Evolutionary conservation across 371 early-diverging fungal species (phyloP).

Genomic region (Rhizopus sp.): DNA sequence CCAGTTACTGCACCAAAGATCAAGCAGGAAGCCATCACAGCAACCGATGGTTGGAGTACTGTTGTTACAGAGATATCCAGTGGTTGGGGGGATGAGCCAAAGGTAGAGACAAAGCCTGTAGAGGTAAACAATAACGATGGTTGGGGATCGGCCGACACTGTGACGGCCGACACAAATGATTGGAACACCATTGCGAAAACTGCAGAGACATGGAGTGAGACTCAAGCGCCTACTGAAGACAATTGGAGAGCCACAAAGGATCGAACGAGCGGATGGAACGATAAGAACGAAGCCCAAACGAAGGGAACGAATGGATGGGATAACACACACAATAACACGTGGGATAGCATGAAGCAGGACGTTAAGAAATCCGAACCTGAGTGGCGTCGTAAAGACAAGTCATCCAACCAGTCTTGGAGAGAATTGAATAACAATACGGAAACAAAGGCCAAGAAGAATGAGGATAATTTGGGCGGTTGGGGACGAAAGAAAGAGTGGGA

Average conservation of each 20-base stretch:
- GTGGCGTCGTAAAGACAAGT: conserved; percentile 1
- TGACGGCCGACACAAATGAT: not conserved
- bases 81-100: conserved; percentile 2
- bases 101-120: not conserved
- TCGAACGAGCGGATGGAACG: not conserved
- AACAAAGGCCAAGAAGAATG: not conserved
- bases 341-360: not conserved
- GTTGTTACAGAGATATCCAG: not conserved
- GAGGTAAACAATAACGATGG: not conserved
- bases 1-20: too few relatives aligned
- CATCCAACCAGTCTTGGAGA: not conserved
- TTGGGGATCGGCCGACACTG: not conserved
- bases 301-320: not conserved
- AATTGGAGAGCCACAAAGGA: not conserved
- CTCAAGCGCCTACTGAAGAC: not conserved
- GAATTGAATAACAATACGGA: conserved; percentile 2
- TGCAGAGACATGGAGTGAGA: too few relatives aligned
- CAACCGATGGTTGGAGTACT: conserved; percentile 6
- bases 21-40: not conserved
- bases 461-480: not conserved
- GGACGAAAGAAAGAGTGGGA: not conserved
- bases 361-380: not conserved
- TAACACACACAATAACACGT: not conserved
- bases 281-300: not conserved
- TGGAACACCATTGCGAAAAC: not conserved